These are phyloP conservation scores for Lodderomyces elongisporus DNA, from an alignment of 1,139 yeast species.

Conservation along the genomic window DNA sequence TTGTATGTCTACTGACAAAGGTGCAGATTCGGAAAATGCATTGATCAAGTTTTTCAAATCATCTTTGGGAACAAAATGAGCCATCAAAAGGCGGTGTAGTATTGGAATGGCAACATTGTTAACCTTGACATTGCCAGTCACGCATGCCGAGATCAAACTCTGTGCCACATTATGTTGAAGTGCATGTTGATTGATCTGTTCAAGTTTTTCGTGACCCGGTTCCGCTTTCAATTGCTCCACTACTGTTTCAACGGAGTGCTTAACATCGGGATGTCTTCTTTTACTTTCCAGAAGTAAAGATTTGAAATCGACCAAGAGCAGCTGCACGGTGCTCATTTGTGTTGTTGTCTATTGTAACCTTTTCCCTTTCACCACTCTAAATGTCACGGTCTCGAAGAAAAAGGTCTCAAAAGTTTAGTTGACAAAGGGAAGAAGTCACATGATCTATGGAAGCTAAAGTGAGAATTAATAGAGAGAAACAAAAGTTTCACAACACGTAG, in stretches of 20 bases:
- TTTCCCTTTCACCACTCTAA: neutral
- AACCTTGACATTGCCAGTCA: constrained; percentile 69
- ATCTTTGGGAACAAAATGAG: constrained; percentile 44
- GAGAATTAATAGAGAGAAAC: no score
- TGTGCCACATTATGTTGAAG: constrained; percentile 49
- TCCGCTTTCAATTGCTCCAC: constrained; percentile 40
- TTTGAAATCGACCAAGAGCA: constrained; percentile 51
- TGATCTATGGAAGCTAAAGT: no score
- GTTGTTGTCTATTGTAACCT: neutral
- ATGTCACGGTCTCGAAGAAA: no score
- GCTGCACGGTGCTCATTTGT: constrained; percentile 38
- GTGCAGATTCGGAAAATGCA: constrained; percentile 69
- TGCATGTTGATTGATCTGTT: constrained; percentile 22
- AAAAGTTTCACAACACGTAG: no score
- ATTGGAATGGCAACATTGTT: constrained; percentile 69
- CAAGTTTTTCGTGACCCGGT: constrained; percentile 13
- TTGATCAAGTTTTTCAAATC: constrained; percentile 54
- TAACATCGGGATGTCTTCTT: constrained; percentile 63
- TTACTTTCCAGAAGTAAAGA: constrained; percentile 63
- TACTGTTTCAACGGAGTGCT: constrained; percentile 61
- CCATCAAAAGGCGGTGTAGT: constrained; percentile 52
- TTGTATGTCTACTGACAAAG: constrained; percentile 76
- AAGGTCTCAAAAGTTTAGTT: no score
- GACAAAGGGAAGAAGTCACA: no score
- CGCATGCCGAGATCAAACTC: constrained; percentile 73